These are phyloP conservation scores for Phoma herbarum DNA, from an alignment of 2,329 filamentous ascomycete species.

Conservation along the genomic window DNA sequence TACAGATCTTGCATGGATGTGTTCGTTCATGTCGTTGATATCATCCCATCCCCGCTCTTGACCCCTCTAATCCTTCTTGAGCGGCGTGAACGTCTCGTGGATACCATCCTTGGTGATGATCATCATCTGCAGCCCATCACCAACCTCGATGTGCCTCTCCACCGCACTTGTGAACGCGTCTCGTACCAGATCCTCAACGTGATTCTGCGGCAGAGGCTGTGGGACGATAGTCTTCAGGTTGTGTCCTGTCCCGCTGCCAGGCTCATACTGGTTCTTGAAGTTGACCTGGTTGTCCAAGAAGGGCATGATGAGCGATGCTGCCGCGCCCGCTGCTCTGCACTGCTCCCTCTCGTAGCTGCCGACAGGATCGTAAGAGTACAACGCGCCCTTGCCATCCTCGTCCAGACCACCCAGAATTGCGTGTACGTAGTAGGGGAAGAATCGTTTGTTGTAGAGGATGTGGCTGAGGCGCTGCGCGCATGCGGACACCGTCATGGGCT, in stretches of 20 bases:
- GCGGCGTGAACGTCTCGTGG: slow-evolving; percentile 79
- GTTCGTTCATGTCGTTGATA: slow-evolving; percentile 45
- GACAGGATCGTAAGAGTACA: slow-evolving; percentile 98
- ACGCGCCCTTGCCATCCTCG: slow-evolving; percentile 89
- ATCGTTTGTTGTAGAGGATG: slow-evolving; percentile 95
- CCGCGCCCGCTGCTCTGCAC: slow-evolving; percentile 91
- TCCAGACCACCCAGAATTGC: slow-evolving; percentile 94
- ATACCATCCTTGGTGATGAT: slow-evolving; percentile 89
- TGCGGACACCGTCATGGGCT: slow-evolving; percentile 92
- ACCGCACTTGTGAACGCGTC: slow-evolving; percentile 98
- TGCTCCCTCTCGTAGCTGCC: slow-evolving; percentile 98
- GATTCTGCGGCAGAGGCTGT: slow-evolving; percentile 73
- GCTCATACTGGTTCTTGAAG: slow-evolving; percentile 98
- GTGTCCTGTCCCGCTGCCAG: slow-evolving; percentile 84
- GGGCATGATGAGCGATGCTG: slow-evolving; percentile 95
- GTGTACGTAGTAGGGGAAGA: slow-evolving; percentile 98
- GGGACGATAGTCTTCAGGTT: slow-evolving; percentile 75
- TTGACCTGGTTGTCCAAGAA: slow-evolving; percentile 99
- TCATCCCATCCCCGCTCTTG: slow-evolving; percentile 48
- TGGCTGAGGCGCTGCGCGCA: slow-evolving; percentile 95
- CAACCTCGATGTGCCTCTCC: slow-evolving; percentile 98
- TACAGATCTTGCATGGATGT: slow-evolving; percentile 29
- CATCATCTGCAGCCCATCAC: slow-evolving; percentile 95
- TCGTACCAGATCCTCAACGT: slow-evolving; percentile 88
- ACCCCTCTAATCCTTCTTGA: slow-evolving; percentile 69